Conservation (phyloP, 257 asterid genomes). For the Coffea canephora region DNA sequence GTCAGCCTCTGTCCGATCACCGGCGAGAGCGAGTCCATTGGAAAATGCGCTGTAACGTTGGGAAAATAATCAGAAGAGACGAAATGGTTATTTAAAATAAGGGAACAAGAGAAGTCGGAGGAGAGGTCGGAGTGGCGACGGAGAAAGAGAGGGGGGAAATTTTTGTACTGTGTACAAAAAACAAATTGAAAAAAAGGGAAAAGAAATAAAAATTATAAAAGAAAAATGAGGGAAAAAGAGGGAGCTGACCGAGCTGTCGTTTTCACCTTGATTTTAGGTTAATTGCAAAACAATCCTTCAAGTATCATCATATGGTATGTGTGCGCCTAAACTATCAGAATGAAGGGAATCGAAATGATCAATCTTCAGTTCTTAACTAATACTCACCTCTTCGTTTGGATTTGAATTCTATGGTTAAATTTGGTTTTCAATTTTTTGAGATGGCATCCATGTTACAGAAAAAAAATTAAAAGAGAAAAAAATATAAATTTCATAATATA, state of each 20-base stretch:
- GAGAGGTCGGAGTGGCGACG: conserved; percentile 48
- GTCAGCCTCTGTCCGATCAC: conserved; percentile 43
- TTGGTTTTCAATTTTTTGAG: too few relatives aligned
- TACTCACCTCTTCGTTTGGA: too few relatives aligned
- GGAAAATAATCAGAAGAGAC: neutral
- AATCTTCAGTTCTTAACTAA: too few relatives aligned
- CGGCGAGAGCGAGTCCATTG: conserved; percentile 61
- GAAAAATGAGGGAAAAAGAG: neutral
- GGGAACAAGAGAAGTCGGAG: neutral
- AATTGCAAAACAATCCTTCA: neutral
- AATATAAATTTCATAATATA: too few relatives aligned
- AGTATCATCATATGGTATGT: too few relatives aligned
- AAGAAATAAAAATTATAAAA: too few relatives aligned
- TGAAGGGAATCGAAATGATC: too few relatives aligned
- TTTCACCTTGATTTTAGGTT: too few relatives aligned
- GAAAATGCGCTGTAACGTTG: neutral
- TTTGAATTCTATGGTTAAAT: too few relatives aligned
- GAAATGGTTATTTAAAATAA: neutral
- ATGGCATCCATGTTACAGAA: too few relatives aligned
- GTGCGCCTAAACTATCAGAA: too few relatives aligned
- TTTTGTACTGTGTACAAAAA: neutral
- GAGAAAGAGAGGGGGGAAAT: conserved; percentile 45
- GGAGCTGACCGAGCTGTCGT: neutral
- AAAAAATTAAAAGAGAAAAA: too few relatives aligned
- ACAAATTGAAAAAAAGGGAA: neutral